A percentile compares a stretch with the other conserved stretches of the same genome.
phyloP scores from a whole-genome alignment of 352 stramenopile genomes.

The Globisporangium nodosum region DNA sequence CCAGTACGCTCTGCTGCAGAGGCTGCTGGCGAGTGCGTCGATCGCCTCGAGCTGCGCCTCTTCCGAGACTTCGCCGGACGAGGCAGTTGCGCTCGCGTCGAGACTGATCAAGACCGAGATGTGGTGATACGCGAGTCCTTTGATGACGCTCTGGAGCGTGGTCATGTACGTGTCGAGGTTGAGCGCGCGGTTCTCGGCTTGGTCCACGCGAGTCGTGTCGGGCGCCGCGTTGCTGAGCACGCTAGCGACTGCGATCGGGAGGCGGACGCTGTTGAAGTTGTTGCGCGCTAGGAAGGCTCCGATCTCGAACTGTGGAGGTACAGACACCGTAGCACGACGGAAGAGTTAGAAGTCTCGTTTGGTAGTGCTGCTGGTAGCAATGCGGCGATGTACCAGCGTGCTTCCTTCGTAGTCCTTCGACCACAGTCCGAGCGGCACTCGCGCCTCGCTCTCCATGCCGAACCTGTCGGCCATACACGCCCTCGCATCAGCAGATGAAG shows the following conservation, averaged over 20 bases:
- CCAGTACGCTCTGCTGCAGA: conserved; percentile 65
- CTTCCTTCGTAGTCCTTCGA: conserved; percentile 54
- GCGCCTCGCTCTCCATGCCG: conserved; percentile 22
- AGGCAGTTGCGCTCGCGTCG: conserved; percentile 21
- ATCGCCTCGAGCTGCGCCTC: conserved; percentile 36
- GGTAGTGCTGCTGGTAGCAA: not conserved
- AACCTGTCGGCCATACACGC: conserved; percentile 1
- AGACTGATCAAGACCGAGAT: conserved; percentile 44
- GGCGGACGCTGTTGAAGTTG: conserved; percentile 49
- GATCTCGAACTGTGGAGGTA: conserved; percentile 29
- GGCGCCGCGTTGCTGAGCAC: conserved; percentile 37
- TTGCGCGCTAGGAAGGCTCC: conserved; percentile 33
- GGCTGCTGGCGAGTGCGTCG: conserved; percentile 28
- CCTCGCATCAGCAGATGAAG: not conserved
- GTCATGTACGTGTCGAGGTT: conserved; percentile 30
- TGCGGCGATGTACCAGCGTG: conserved; percentile 24
- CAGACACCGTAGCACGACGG: not conserved
- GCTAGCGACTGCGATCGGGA: conserved; percentile 27
- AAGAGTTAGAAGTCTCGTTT: not conserved
- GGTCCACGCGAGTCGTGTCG: conserved; percentile 23
- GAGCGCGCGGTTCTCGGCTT: conserved; percentile 27
- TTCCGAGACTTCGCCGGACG: conserved; percentile 20
- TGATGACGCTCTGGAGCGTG: conserved; percentile 36
- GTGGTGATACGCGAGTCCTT: conserved; percentile 31
- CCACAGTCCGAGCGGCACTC: conserved; percentile 56